Evolutionary conservation across 768 basidiomycete genomes (phyloP).

Genomic region (Fomitopsis serialis): DNA sequence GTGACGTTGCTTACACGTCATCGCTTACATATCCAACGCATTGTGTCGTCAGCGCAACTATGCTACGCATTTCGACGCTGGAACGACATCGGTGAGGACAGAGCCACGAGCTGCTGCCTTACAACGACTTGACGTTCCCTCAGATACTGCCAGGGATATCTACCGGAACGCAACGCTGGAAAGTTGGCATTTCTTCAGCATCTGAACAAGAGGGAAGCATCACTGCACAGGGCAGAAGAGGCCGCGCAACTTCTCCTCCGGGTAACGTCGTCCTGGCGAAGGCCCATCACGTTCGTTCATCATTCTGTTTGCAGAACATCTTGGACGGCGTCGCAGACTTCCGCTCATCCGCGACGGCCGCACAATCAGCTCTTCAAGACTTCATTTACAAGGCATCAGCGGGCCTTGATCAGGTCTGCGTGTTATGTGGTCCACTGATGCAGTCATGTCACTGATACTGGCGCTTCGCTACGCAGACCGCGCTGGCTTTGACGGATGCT

Average conservation of each 20-base stretch:
- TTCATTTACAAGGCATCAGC: background rate
- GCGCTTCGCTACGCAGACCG: background rate
- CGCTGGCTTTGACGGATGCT: background rate
- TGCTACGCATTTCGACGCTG: conserved; percentile 71
- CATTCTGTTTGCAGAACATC: conserved; percentile 8
- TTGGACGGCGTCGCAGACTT: conserved; percentile 2
- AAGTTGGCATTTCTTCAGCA: conserved; percentile 44
- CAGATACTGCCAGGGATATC: conserved; percentile 60
- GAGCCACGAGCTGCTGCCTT: background rate
- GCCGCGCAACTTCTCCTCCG: conserved; percentile 21
- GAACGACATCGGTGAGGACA: conserved; percentile 62
- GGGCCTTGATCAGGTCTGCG: conserved; percentile 5
- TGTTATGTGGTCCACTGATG: background rate
- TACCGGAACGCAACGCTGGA: conserved; percentile 64
- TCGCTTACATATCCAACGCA: background rate
- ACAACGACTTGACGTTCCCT: background rate
- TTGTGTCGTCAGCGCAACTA: conserved; percentile 51
- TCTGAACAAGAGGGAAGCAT: conserved; percentile 40
- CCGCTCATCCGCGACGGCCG: conserved; percentile 3
- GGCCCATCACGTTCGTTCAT: background rate
- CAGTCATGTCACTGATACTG: background rate
- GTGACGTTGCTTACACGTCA: conserved; percentile 23
- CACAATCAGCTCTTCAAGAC: background rate
- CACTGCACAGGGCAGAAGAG: conserved; percentile 21
- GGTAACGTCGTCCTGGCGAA: conserved; percentile 4